Evolutionary conservation across 2,329 filamentous ascomycete species (phyloP).

Genomic region (Lasiodiplodia sp.): DNA sequence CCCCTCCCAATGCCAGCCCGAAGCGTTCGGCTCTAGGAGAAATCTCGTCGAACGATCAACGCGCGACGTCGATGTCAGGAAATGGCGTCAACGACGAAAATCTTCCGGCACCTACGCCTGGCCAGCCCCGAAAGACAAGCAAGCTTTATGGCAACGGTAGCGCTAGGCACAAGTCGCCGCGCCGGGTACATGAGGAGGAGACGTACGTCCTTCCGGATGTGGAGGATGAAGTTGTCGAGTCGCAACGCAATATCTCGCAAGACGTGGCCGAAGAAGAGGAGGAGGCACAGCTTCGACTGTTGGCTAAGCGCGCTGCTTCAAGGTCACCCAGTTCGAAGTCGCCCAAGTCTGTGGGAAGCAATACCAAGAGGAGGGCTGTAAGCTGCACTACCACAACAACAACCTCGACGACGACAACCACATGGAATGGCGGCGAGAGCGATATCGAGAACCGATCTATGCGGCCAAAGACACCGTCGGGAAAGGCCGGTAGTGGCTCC

Average conservation of each 20-base stretch:
- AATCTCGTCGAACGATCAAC: slow-evolving; percentile 79
- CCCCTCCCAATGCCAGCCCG: slow-evolving; percentile 80
- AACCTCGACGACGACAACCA: slow-evolving; percentile 57
- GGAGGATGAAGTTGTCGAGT: slow-evolving; percentile 65
- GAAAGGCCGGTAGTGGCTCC: slow-evolving; percentile 48
- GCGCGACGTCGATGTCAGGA: slow-evolving; percentile 52
- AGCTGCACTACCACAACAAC: slow-evolving; percentile 79
- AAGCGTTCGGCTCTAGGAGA: slow-evolving; percentile 90
- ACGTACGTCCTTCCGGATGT: slow-evolving; percentile 61
- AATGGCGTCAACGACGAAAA: slow-evolving; percentile 83
- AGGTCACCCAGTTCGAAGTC: slow-evolving; percentile 62
- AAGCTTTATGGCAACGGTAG: slow-evolving; percentile 70
- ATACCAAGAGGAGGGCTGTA: slow-evolving; percentile 71
- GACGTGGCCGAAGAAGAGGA: slow-evolving; percentile 74
- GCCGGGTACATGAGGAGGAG: slow-evolving; percentile 49
- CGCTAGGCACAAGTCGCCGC: slow-evolving; percentile 40
- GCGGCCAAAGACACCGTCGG: slow-evolving; percentile 54
- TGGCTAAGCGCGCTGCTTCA: slow-evolving; percentile 66
- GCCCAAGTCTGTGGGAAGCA: slow-evolving; percentile 43
- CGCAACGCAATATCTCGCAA: slow-evolving; percentile 61
- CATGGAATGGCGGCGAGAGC: slow-evolving; percentile 51
- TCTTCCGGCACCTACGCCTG: slow-evolving; percentile 91
- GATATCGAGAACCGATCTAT: slow-evolving; percentile 54
- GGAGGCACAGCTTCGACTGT: slow-evolving; percentile 79
- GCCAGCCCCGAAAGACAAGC: slow-evolving; percentile 89